Percentiles rank a stretch among this genome's conserved stretches.
These are phyloP conservation scores for Phytophthora ohioensis DNA, from an alignment of 352 stramenopile genomes.

Conservation along the genomic window DNA sequence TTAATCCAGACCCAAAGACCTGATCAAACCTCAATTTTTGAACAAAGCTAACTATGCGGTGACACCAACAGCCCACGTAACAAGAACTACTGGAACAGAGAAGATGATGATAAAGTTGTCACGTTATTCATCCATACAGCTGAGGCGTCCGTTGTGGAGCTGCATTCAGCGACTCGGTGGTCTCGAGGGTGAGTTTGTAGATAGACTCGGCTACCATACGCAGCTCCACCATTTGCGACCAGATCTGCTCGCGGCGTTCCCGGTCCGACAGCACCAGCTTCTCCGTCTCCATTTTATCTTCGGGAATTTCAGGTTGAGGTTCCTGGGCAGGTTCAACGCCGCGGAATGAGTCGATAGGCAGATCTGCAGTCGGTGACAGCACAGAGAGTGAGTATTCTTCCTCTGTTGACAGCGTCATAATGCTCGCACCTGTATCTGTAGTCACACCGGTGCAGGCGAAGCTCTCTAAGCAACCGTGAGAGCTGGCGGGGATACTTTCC, in stretches of 20 bases:
- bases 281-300: slow-evolving; percentile 1
- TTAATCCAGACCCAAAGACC: slow-evolving; percentile 1
- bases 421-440: slow-evolving; percentile 33
- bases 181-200: slow-evolving; percentile 53
- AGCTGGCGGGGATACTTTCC: neutral
- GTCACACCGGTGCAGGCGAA: slow-evolving; percentile 34
- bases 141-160: slow-evolving; percentile 4
- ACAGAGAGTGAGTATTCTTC: slow-evolving; percentile 36
- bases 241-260: slow-evolving; percentile 42
- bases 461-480: slow-evolving; percentile 2
- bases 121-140: neutral
- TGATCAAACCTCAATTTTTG: neutral
- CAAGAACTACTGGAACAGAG: too few relatives aligned
- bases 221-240: slow-evolving; percentile 60
- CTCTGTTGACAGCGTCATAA: slow-evolving; percentile 16
- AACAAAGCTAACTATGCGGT: too few relatives aligned
- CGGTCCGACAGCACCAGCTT: slow-evolving; percentile 27
- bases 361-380: slow-evolving; percentile 35
- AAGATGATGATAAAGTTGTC: too few relatives aligned
- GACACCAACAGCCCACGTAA: too few relatives aligned
- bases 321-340: slow-evolving; percentile 10
- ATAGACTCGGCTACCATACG: slow-evolving; percentile 55
- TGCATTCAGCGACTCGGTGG: slow-evolving; percentile 35
- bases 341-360: slow-evolving; percentile 37
- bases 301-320: slow-evolving; percentile 2